A percentile compares a stretch with the other conserved stretches of the same genome.
Conservation (phyloP, 2,329 filamentous ascomycete species). For the Fonsecaea erecta region DNA sequence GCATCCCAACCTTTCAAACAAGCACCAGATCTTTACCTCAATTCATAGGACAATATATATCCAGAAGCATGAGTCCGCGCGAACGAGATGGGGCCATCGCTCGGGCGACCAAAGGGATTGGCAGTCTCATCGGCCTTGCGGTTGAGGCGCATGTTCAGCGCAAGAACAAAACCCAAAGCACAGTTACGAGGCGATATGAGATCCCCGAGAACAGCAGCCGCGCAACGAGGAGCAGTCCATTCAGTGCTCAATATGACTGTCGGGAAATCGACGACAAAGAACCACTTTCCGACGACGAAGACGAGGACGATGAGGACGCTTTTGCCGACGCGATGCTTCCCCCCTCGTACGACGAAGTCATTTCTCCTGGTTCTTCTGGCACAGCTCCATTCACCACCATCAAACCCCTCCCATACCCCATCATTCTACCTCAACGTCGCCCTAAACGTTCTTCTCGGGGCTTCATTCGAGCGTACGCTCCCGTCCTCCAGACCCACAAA, state of each 20-base stretch:
- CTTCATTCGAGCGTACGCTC: neutral
- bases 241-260: neutral
- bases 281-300: neutral
- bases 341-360: neutral
- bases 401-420: neutral
- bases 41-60: neutral
- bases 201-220: neutral
- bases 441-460: neutral
- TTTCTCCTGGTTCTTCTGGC: neutral
- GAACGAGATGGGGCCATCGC: neutral
- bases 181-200: neutral
- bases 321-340: neutral
- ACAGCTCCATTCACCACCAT: neutral
- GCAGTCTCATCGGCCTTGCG: slow-evolving; percentile 5
- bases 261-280: neutral
- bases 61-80: neutral
- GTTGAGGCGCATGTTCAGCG: slow-evolving; percentile 3
- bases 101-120: neutral
- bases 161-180: neutral
- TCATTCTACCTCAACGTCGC: neutral
- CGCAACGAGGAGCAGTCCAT: neutral
- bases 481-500: neutral
- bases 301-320: neutral
- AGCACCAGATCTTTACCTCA: neutral
- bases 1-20: neutral